Conservation (phyloP, 345 rosid species). For the Litchi chinensis region DNA sequence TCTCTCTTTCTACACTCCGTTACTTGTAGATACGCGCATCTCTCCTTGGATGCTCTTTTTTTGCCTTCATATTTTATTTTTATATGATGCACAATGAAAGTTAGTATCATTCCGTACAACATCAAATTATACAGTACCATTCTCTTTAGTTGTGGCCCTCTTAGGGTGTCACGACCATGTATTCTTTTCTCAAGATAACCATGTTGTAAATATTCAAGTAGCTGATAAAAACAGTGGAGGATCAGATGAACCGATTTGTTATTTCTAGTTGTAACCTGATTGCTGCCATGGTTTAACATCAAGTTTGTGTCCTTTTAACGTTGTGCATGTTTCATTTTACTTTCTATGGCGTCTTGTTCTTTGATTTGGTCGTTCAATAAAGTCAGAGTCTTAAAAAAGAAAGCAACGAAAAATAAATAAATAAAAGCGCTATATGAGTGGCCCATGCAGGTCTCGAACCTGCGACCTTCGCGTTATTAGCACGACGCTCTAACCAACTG, state of each 20-base stretch:
- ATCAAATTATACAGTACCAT: not conserved
- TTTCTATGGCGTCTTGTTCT: too few species aligned
- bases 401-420: too few species aligned
- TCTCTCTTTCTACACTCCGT: not conserved
- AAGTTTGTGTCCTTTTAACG: too few species aligned
- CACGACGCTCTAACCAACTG: conserved; percentile 55
- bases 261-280: not conserved
- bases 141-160: not conserved
- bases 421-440: not conserved
- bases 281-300: not conserved
- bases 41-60: not conserved
- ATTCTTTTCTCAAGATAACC: not conserved
- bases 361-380: not conserved
- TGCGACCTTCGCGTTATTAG: conserved; percentile 52
- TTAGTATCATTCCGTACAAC: not conserved
- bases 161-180: too few species aligned
- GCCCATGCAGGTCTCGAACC: conserved; percentile 59
- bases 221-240: not conserved
- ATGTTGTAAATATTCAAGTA: not conserved
- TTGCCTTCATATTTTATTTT: not conserved
- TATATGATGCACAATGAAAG: not conserved
- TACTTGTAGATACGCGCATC: conserved; percentile 8
- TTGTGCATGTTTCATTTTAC: too few species aligned
- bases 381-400: not conserved
- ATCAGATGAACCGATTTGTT: not conserved